Evolutionary conservation across 768 basidiomycete genomes (phyloP), one percentile per base, ranked within the genome.

Genomic region (Leccinum subgranulosum): DNA sequence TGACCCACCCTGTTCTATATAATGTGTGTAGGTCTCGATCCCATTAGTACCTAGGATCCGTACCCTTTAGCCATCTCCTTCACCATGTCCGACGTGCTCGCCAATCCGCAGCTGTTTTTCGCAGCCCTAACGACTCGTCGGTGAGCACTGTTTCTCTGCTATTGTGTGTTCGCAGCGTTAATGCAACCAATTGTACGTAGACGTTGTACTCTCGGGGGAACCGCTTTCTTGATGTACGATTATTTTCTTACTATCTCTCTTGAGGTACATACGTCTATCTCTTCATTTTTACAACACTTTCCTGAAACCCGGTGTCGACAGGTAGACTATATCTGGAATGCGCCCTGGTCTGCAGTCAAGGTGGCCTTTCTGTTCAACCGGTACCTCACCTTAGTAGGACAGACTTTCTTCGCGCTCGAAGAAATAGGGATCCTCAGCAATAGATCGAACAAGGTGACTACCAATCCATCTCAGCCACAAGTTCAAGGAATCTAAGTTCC

Each of bases 301-400:
- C 10, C 48, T 39, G 8, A 49, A 9, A 12, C 15, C 1, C 3
- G 9, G 4, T 25, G 6, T 39, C 11, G 6, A 55, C 43, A 62
- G 60, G 21, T 58, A 15, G 50, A 43, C 10, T 46, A 57, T 21
- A 46, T 54, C 3, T 61, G 62, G 57, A 23, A 14, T 9, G 27
- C 50, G 1, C 62, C 21, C 29, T 60, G 62, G 59, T 8, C 10
- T 9, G 5, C 46, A 17, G 53, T 52, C 5, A 64, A 66, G 36
- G 23, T 36, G 12, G 19, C 57, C 8, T 66, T 66, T 43, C 58
- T 66, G 3, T 15, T 63, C 55, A 66, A 63, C 28, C 64, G 64
- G n/a, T 66, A 66, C 10, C 48, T 43, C 0, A 61, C 52, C 14
- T 21, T 66, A 21, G 25, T 51, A 14, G 56, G 55, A n/a, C 65